phyloP scores from a whole-genome alignment of 2,329 filamentous ascomycete species.

The Exophiala sideris region DNA sequence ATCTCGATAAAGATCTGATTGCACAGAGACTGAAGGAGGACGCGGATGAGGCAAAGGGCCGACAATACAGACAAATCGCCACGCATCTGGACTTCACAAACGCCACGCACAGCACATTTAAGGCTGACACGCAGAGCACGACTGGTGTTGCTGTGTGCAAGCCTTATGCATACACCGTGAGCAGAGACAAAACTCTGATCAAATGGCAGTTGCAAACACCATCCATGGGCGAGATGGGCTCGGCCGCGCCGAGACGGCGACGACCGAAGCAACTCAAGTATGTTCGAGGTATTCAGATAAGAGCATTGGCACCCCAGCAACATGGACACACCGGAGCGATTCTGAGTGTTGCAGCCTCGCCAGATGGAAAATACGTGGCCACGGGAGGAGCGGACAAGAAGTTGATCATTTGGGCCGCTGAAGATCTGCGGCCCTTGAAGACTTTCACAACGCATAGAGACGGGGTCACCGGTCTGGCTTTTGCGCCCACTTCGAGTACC shows the following conservation, averaged over 20 bases:
- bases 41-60: constrained; percentile 85
- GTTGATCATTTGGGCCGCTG: constrained; percentile 83
- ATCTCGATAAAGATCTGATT: constrained; percentile 89
- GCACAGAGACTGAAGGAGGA: constrained; percentile 88
- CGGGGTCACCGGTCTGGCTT: constrained; percentile 77
- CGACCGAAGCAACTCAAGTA: constrained; percentile 51
- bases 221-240: constrained; percentile 1
- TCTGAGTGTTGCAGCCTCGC: constrained; percentile 77
- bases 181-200: constrained; percentile 77
- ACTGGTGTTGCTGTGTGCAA: constrained; percentile 76
- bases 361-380: constrained; percentile 85
- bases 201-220: constrained; percentile 78
- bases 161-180: constrained; percentile 82
- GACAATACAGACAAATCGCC: constrained; percentile 78
- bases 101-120: constrained; percentile 69
- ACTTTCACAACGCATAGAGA: constrained; percentile 92
- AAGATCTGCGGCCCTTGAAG: constrained; percentile 71
- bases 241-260: constrained; percentile 33
- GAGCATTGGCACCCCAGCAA: constrained; percentile 42
- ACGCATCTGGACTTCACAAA: constrained; percentile 66
- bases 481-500: constrained; percentile 68
- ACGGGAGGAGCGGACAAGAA: constrained; percentile 83
- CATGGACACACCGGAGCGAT: constrained; percentile 78
- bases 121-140: constrained; percentile 71
- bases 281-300: constrained; percentile 41